These are phyloP conservation scores for Suillus subaureus DNA, from an alignment of 768 basidiomycete species.

Conservation along the genomic window DNA sequence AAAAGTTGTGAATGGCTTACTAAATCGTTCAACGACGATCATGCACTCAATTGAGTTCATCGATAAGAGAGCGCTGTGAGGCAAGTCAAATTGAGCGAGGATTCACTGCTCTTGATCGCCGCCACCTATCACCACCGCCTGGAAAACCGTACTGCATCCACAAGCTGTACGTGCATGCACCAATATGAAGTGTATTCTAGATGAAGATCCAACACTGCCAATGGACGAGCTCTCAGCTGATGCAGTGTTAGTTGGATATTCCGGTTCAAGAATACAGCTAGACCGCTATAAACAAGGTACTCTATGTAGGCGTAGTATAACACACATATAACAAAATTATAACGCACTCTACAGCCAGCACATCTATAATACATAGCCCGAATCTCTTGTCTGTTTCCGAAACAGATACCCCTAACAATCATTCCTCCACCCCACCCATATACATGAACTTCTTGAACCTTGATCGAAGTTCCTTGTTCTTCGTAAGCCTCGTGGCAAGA, in stretches of 20 bases:
- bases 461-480: constrained; percentile 56
- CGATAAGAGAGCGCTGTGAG: neutral
- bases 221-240: neutral
- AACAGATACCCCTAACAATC: neutral
- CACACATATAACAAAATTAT: neutral
- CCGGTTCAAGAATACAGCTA: neutral
- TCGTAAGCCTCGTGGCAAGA: constrained; percentile 63
- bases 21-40: neutral
- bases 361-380: neutral
- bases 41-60: neutral
- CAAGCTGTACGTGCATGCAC: neutral
- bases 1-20: neutral
- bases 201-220: neutral
- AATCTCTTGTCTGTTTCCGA: neutral
- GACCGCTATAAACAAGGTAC: neutral
- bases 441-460: constrained; percentile 78
- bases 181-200: neutral
- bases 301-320: neutral
- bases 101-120: neutral
- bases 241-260: too few relatives aligned
- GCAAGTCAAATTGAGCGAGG: neutral
- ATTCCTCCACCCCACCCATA: constrained; percentile 44
- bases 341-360: too few relatives aligned
- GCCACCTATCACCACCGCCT: neutral
- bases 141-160: neutral